phyloP scores from a whole-genome alignment of 1,139 yeast genomes.

The Candida albicans region DNA sequence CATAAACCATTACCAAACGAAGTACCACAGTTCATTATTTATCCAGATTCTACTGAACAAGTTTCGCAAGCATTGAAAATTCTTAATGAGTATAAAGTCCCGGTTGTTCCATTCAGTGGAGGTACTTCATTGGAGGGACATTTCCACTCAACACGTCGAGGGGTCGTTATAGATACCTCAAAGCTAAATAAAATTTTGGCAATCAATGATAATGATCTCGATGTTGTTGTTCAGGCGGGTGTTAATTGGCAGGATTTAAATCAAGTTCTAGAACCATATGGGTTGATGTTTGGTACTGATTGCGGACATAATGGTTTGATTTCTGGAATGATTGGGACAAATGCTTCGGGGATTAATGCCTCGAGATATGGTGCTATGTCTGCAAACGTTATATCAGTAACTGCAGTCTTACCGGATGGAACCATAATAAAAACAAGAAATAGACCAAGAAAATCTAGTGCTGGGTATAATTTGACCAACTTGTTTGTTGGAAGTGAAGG shows the following conservation, averaged over 20 bases:
- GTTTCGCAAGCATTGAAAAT: constrained; percentile 37
- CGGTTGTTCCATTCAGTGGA: constrained; percentile 67
- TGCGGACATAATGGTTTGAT: constrained; percentile 47
- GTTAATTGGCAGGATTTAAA: constrained; percentile 47
- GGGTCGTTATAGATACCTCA: constrained; percentile 43
- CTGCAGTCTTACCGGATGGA: constrained; percentile 48
- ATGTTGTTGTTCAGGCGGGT: constrained; percentile 45
- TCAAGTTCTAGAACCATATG: constrained; percentile 23
- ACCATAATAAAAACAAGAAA: constrained; percentile 43
- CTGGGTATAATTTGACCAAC: constrained; percentile 47
- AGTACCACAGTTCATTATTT: constrained; percentile 35
- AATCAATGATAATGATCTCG: constrained; percentile 42
- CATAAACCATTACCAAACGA: constrained; percentile 39
- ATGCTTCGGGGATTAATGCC: constrained; percentile 48
- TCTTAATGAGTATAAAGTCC: constrained; percentile 35
- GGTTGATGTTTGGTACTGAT: constrained; percentile 44
- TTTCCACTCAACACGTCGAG: constrained; percentile 41
- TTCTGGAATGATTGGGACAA: constrained; percentile 47
- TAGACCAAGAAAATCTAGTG: constrained; percentile 45
- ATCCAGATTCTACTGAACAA: constrained; percentile 37
- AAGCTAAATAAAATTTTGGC: constrained; percentile 35
- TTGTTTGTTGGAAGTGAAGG: constrained; percentile 49
- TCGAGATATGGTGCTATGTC: constrained; percentile 48
- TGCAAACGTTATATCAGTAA: constrained; percentile 41
- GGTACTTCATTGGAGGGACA: constrained; percentile 50